These are phyloP conservation scores for Lindgomyces ingoldianus DNA, from an alignment of 495 filamentous ascomycete species.

Conservation along the genomic window DNA sequence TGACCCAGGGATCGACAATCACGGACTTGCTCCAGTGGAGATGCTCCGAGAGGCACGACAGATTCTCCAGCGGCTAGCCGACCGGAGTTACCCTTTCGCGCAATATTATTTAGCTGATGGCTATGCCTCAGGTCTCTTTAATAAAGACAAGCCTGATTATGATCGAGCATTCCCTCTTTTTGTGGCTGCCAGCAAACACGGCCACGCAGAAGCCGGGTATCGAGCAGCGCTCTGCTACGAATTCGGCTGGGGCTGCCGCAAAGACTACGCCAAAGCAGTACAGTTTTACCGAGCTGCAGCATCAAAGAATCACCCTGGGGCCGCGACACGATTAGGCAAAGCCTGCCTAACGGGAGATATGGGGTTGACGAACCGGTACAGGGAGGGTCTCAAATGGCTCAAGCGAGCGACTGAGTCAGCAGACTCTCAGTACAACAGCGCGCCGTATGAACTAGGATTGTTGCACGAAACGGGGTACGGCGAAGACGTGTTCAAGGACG, in stretches of 20 bases:
- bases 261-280: slow-evolving; percentile 84
- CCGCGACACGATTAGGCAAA: slow-evolving; percentile 86
- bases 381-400: slow-evolving; percentile 95
- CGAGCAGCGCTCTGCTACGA: slow-evolving; percentile 94
- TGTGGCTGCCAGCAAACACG: slow-evolving; percentile 91
- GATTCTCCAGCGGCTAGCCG: slow-evolving; percentile 82
- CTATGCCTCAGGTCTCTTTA: slow-evolving; percentile 90
- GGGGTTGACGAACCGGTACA: slow-evolving; percentile 77
- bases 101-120: slow-evolving; percentile 97
- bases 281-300: slow-evolving; percentile 90
- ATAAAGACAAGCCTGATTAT: slow-evolving; percentile 86
- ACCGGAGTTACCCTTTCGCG: slow-evolving; percentile 88
- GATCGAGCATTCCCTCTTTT: slow-evolving; percentile 90
- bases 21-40: slow-evolving; percentile 52
- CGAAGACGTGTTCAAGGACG: slow-evolving; percentile 88
- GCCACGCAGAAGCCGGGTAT: slow-evolving; percentile 94
- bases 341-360: slow-evolving; percentile 88
- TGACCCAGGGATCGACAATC: slow-evolving; percentile 28
- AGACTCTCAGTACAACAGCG: slow-evolving; percentile 87
- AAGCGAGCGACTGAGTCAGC: slow-evolving; percentile 88
- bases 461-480: slow-evolving; percentile 88
- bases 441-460: slow-evolving; percentile 85
- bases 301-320: slow-evolving; percentile 90
- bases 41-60: slow-evolving; percentile 83
- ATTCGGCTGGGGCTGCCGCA: slow-evolving; percentile 93